Base-by-base conservation (phyloP, 768 basidiomycete species). In the Termitomyces sp. region DNA sequence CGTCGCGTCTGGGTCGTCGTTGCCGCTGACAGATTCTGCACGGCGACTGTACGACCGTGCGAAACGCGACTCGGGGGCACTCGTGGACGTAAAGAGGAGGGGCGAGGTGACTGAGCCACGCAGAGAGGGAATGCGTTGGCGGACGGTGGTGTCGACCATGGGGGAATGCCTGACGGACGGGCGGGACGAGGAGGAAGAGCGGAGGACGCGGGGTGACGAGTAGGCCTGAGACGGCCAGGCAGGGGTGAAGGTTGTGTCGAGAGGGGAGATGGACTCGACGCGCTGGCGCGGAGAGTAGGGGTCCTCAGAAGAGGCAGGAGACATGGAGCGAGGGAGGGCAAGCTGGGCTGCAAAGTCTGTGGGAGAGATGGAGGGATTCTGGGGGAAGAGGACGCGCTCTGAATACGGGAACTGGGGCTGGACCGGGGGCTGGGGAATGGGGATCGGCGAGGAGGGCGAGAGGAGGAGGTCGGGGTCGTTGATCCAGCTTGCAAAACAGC, bases 1-100 rank as follows among this genome's bases (percentile, higher is more conserved):
- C n/a, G 90, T 91, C 57, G 85, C 86, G 69, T 89, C 88, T 57
- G 80, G 80, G 61, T 89, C 87, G 54, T 87, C 80, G 54, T 68
- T 74, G 51, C 80, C 70, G 64, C 80, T 81, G 56, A 81, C 80
- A 14, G 86, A 87, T 65, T 86, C 88, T 55, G 86, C 83, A 30
- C 85, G 80, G 49, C 84, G 80, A 68, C 80, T 85, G 76, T 87
- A 90, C 16, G 78, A 70, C 35, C 90, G 78, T 43, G 81, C 77
- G 28, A 74, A 71, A 57, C 76, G 77, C 3, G 75, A 69, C 50
- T 84, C 80, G 20, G 89, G 89, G 0, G 89, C 89, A 61, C 87
- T 88, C 10, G 87, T 80, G 12, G 88, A 86, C 54, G 82, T 82
- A 74, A 91, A 88, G 54, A 85, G 72, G 38, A 81, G 79, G 18